Evolutionary conservation across 108 stramenopile species (phyloP), one percentile per base, ranked within the genome.

Genomic region (Heterococcus sp.): DNA sequence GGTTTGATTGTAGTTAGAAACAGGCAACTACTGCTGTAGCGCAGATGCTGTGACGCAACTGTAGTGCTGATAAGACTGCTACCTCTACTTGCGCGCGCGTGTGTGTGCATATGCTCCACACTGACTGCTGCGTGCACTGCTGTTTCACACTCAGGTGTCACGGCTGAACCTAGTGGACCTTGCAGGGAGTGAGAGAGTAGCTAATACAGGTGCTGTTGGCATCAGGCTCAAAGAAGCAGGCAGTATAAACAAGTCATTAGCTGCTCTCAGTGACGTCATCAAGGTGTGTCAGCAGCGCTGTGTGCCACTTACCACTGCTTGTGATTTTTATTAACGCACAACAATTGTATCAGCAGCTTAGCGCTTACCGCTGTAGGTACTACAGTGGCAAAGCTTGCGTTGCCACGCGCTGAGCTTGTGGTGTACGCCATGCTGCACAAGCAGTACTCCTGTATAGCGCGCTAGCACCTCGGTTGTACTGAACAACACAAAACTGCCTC

Each of bases 181-280:
- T 1, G 78, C 86, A 37, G 89, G 89, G 1, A 85, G 81, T 35
- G 88, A 89, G 83, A 79, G 87, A n/a, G 88, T 89, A n/a, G n/a
- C 65, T 37, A 78, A 88, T 72, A 90, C 89, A 1, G 82, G 82
- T 0, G 68, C 85, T 4, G 65, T 69, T 8, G 94, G 93, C 29
- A 72, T 84, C 32, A 71, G 91, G 26, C 77, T 92, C 67, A 90
- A 90, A 65, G 95, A 96, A 72, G 93, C 94, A 1, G 93, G 93
- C 78, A 91, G 89, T 77, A 96, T 96, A 75, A 96, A 96, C 84
- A 90, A 92, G 74, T 94, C 93, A 36, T 73, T 90, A 2, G 68
- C 88, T 21, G 88, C 89, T 5, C 86, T 90, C 0, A 89, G 88
- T 30, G 85, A 87, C 21, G 89, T 90, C 8, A 90, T 90, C 71